Percentiles rank a stretch among this genome's conserved stretches.
These are phyloP conservation scores for Ettlia oleoabundans DNA, from an alignment of 139 green algal genomes.

Conservation along the genomic window DNA sequence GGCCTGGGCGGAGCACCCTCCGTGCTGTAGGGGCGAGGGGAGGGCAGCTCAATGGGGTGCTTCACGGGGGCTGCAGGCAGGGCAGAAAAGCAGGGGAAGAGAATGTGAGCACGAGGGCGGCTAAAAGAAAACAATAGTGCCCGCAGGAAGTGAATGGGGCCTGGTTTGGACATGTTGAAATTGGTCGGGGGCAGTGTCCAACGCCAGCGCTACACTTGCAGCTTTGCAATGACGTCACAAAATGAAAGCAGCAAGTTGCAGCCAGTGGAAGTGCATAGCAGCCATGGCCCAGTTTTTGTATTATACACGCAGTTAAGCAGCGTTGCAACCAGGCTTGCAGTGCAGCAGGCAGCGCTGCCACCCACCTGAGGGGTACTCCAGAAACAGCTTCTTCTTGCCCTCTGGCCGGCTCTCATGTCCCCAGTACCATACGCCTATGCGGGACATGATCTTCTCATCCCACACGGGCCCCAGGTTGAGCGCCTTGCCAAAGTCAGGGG, in stretches of 20 bases:
- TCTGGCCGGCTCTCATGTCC: not conserved
- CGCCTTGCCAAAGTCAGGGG: slow-evolving; percentile 47
- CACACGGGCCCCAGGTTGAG: slow-evolving; percentile 36
- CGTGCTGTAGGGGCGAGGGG: not conserved
- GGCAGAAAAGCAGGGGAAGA: no score
- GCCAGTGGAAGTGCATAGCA: no score
- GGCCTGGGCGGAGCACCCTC: not conserved
- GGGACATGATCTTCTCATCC: slow-evolving; percentile 19
- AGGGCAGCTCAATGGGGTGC: slow-evolving; percentile 3
- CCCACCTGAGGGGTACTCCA: slow-evolving; percentile 37
- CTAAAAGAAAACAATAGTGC: not conserved
- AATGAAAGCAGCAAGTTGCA: no score
- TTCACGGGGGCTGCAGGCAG: slow-evolving; percentile 8
- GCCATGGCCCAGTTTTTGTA: no score
- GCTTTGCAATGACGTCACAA: no score
- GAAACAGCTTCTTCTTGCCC: slow-evolving; percentile 14
- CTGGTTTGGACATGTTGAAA: no score
- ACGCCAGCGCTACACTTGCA: no score
- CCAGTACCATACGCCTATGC: slow-evolving; percentile 23
- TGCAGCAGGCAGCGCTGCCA: not conserved
- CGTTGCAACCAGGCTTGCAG: not conserved
- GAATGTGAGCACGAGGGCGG: not conserved
- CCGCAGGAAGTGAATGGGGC: no score
- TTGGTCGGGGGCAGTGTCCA: no score
- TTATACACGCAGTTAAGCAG: no score